Percentiles rank a stretch among this genome's conserved stretches.
Evolutionary conservation across 2,329 filamentous ascomycete species (phyloP).

Genomic region (Claviceps fusiformis): DNA sequence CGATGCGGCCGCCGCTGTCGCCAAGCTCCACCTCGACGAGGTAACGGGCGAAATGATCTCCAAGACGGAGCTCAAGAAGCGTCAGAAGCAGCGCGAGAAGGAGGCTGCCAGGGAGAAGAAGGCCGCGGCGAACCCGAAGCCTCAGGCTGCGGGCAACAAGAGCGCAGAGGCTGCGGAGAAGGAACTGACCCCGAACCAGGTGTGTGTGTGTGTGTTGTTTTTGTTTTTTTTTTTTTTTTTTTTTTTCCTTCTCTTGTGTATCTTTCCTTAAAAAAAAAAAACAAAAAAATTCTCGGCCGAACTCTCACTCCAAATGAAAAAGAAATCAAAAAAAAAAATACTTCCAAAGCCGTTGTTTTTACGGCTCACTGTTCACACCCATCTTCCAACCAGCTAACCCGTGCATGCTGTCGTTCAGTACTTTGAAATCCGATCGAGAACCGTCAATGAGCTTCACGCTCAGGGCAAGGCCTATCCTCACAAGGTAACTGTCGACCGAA

Average conservation of each 20-base stretch:
- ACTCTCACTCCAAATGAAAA: neutral
- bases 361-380: neutral
- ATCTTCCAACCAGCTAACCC: neutral
- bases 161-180: conserved; percentile 50
- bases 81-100: conserved; percentile 78
- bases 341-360: neutral
- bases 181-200: conserved; percentile 43
- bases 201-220: no score
- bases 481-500: conserved; percentile 30
- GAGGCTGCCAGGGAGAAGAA: conserved; percentile 84
- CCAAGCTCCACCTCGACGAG: conserved; percentile 76
- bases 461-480: conserved; percentile 59
- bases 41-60: conserved; percentile 80
- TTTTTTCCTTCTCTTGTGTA: no score
- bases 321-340: neutral
- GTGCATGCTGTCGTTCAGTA: conserved; percentile 32
- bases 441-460: conserved; percentile 39
- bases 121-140: conserved; percentile 58
- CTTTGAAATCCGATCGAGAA: conserved; percentile 86
- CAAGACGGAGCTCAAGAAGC: conserved; percentile 87
- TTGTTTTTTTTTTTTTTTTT: neutral
- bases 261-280: neutral
- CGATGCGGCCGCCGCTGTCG: conserved; percentile 42
- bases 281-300: no score
- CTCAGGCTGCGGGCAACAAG: conserved; percentile 34